Evolutionary conservation across 1,139 yeast genomes (phyloP).

Genomic region (Saccharomyces pastorianus): DNA sequence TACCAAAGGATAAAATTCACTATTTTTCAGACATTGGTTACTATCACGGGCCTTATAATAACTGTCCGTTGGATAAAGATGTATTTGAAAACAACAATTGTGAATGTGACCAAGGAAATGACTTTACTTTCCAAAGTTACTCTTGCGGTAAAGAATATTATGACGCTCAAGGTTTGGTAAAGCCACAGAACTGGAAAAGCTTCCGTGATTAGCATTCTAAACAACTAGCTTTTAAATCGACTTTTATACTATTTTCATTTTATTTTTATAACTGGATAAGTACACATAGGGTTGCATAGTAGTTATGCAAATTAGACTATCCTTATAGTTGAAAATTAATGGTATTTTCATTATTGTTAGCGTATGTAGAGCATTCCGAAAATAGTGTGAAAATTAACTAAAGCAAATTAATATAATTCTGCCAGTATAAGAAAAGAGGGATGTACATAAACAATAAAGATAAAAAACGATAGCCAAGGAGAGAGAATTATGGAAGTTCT

Average conservation of each 20-base stretch:
- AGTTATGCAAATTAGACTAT: background rate
- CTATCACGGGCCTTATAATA: constrained; percentile 50
- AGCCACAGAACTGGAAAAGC: constrained; percentile 49
- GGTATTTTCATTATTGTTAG: background rate
- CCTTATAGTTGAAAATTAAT: background rate
- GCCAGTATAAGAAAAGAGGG: background rate
- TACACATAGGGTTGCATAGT: background rate
- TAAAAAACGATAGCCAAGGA: background rate
- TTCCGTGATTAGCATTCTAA: constrained; percentile 3
- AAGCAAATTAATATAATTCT: background rate
- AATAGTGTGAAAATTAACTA: background rate
- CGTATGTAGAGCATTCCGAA: background rate
- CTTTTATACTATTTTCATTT: background rate
- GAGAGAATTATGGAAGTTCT: background rate
- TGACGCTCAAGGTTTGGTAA: constrained; percentile 40
- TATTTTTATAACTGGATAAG: background rate
- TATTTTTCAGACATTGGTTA: constrained; percentile 67
- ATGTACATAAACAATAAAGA: background rate
- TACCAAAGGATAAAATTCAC: constrained; percentile 58
- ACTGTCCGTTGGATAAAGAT: constrained; percentile 54
- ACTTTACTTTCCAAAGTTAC: constrained; percentile 58
- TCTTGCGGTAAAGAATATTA: constrained; percentile 53
- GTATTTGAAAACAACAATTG: constrained; percentile 46
- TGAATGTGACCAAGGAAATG: constrained; percentile 59
- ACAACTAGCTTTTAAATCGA: background rate